A percentile compares a stretch with the other conserved stretches of the same genome.
phyloP scores from a whole-genome alignment of 805 yeast species.

The Saturnispora sekii region DNA sequence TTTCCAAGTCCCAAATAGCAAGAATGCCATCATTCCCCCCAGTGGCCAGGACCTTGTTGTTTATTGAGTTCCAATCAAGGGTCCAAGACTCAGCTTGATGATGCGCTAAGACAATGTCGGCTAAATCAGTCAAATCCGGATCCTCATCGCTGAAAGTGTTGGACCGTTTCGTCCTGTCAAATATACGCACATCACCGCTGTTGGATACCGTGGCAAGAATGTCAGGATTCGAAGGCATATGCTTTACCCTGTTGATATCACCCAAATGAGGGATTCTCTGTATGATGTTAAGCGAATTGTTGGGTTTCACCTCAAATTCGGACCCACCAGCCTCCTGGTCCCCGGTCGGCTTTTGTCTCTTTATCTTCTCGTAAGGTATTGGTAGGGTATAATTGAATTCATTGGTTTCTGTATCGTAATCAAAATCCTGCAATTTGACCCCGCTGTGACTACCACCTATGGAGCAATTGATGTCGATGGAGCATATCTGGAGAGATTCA shows the following conservation, averaged over 20 bases:
- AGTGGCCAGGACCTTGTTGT: constrained; percentile 49
- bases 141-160: constrained; percentile 28
- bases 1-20: constrained; percentile 56
- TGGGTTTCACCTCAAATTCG: constrained; percentile 5
- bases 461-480: not conserved
- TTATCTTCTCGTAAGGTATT: constrained; percentile 5
- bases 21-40: constrained; percentile 58
- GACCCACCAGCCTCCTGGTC: not conserved
- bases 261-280: constrained; percentile 63
- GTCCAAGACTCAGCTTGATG: constrained; percentile 55
- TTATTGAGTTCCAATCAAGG: constrained; percentile 60
- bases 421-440: constrained; percentile 11
- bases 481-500: constrained; percentile 19
- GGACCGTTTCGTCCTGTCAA: constrained; percentile 79
- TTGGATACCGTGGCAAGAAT: constrained; percentile 63
- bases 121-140: constrained; percentile 10
- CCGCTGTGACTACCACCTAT: not conserved
- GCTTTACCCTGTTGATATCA: constrained; percentile 63
- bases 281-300: constrained; percentile 15
- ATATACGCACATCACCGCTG: constrained; percentile 54
- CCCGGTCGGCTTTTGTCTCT: not conserved
- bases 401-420: constrained; percentile 29
- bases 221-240: constrained; percentile 83
- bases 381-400: constrained; percentile 22
- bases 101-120: constrained; percentile 20